phyloP scores from a whole-genome alignment of 345 rosid species.

The Xanthoceras sorbifolium region DNA sequence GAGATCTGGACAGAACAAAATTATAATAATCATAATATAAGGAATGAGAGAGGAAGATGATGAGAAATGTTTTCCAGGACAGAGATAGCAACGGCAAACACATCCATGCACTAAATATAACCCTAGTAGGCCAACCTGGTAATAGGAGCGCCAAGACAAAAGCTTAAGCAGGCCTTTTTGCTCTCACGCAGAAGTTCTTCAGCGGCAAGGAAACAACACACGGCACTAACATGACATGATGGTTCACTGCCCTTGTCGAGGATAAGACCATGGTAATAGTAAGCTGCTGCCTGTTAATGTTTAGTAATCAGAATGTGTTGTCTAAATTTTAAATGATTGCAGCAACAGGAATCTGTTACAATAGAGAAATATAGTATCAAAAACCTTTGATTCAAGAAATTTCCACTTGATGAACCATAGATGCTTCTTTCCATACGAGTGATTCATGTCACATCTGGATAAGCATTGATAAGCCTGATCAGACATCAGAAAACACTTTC shows the following conservation, averaged over 20 bases:
- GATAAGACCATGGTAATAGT: conserved; percentile 89
- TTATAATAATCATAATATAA: neutral
- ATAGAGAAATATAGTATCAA: neutral
- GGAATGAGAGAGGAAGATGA: neutral
- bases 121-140: conserved; percentile 56
- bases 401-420: conserved; percentile 84
- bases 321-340: neutral
- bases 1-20: conserved; percentile 47
- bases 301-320: neutral
- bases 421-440: conserved; percentile 68
- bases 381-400: conserved; percentile 90
- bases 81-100: neutral
- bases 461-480: conserved; percentile 70
- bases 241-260: conserved; percentile 87
- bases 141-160: conserved; percentile 75
- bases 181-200: conserved; percentile 75
- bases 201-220: conserved; percentile 89
- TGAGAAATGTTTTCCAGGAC: neutral
- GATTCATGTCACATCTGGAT: conserved; percentile 50
- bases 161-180: conserved; percentile 85
- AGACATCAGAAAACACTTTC: neutral
- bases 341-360: neutral
- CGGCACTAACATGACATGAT: conserved; percentile 58
- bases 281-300: conserved; percentile 76
- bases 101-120: neutral